Evolutionary conservation across 805 yeast species (phyloP), one percentile per base, ranked within the genome.

Genomic region (Teunomyces pallodes): DNA sequence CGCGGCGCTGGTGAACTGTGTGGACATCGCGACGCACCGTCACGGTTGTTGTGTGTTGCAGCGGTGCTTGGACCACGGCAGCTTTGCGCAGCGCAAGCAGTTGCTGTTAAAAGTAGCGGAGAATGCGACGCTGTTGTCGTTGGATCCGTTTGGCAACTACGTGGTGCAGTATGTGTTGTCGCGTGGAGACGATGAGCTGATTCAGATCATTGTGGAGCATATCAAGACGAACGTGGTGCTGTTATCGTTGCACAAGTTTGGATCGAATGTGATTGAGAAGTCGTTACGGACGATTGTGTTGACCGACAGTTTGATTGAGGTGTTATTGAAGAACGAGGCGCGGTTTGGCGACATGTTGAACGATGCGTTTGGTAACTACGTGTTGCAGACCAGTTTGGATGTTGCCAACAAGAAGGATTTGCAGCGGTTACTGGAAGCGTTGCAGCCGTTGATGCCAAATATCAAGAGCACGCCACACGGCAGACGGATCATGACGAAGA

Each of bases 111-210:
- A 80, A 53, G 84, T 92, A 40, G 87, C 94, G 16, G 76, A 75
- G 45, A 76, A 84, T 59, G 83, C 95, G 33, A 77, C 84, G 42
- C 76, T 75, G 32, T 76, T 94, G 46, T 84, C 95, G 13, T 76
- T 87, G 48, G 97, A 94, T 67, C 97, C 97, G 10, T 94, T 87
- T 70, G 99, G 99, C 31, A 94, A 94, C 66, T 94, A 94, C 66
- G 98, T 94, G 44, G 90, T 94, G 45, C 99, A 94, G 68, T 92
- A 94, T 61, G 96, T 94, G 17, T 72, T 87, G 53, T 71, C 79
- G 2, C 72, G 81, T 45, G 76, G 76, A 9, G 76, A 72, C 54
- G 69, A 65, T 13, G 56, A 51, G 28, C 64, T 72, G 30, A 62
- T 70, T 31, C 57, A 51, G 33, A 50, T 62, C 38, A 70, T 73